Evolutionary conservation across 2,329 filamentous ascomycete genomes (phyloP), one percentile per base, ranked within the genome.

Genomic region (Eurotiales sp.): DNA sequence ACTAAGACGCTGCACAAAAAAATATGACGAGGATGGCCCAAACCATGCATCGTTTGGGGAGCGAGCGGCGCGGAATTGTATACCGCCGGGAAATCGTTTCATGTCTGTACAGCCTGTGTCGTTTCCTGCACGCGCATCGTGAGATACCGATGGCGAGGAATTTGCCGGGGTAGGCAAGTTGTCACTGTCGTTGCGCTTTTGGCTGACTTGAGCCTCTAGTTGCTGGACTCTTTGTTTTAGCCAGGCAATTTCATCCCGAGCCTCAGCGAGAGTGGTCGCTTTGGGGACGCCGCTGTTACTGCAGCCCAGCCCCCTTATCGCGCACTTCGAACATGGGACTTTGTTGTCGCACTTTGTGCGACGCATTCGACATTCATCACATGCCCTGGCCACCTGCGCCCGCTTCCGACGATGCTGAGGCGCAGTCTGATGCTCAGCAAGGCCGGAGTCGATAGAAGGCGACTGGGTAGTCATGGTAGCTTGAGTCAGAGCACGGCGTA

Each of bases 271-370:
- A 22, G 49, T 46, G 15, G 49, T 37, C 6, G 21, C 21, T n/a
- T 44, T 30, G 6, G 21, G 40, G 4, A 37, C 10, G 10, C 19
- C 17, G 25, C 21, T 45, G 11, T 51, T 51, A 25, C 21, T 51
- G 32, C 49, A 51, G 3, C 15, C 27, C 19, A 37, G 22, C 8
- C 41, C 49, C 25, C 19, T 51, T 8, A 14, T 34, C 22, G 21
- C 17, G 11, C 49, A 51, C 21, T 53, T 50, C 5, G 32, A 45
- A 23, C 51, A 53, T 22, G 51, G 51, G 21, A 44, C 22, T 19
- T 30, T 53, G 22, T 45, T 34, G 10, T 53, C 51, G n/a, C 51
- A 53, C 40, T 53, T 53, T 11, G 42, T 50, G n/a, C 51, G 51
- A 19, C 27, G 46, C 7, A 39, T 36, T 23, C 51, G 51, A 17